These are phyloP conservation scores for Globisporangium canariense DNA, from an alignment of 352 stramenopile genomes.

Conservation along the genomic window DNA sequence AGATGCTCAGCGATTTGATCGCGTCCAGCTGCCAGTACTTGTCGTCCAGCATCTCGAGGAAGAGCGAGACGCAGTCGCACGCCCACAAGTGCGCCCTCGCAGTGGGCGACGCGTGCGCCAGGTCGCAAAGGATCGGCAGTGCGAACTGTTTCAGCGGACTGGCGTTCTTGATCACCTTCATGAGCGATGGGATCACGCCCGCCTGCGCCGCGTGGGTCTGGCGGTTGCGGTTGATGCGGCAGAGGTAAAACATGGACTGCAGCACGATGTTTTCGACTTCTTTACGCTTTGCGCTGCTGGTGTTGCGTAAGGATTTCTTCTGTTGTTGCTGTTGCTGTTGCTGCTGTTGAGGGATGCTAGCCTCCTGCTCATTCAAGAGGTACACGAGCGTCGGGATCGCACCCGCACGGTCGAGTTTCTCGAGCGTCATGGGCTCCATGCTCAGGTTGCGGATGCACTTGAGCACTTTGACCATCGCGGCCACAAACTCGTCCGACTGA, in stretches of 20 bases:
- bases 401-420: constrained; percentile 86
- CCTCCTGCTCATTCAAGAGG: constrained; percentile 60
- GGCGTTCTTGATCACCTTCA: constrained; percentile 76
- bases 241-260: constrained; percentile 92
- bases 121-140: constrained; percentile 89
- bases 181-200: constrained; percentile 89
- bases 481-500: constrained; percentile 48
- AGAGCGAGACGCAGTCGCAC: constrained; percentile 78
- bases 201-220: constrained; percentile 87
- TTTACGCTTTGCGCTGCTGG: constrained; percentile 42
- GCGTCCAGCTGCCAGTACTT: constrained; percentile 90
- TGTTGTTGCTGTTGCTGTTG: constrained; percentile 1
- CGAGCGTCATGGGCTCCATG: constrained; percentile 89
- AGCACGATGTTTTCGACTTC: constrained; percentile 91
- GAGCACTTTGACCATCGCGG: constrained; percentile 73
- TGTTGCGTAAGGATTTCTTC: constrained; percentile 12
- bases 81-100: constrained; percentile 84
- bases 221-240: constrained; percentile 88
- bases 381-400: constrained; percentile 83
- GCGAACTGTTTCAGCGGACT: constrained; percentile 92
- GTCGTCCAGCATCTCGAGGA: constrained; percentile 85
- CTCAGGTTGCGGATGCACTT: constrained; percentile 88
- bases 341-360: constrained; percentile 2
- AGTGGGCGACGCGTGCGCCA: constrained; percentile 87
- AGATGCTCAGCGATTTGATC: constrained; percentile 86